These are phyloP conservation scores for Xylaria sp. DNA, from an alignment of 2,329 filamentous ascomycete genomes.

Conservation along the genomic window DNA sequence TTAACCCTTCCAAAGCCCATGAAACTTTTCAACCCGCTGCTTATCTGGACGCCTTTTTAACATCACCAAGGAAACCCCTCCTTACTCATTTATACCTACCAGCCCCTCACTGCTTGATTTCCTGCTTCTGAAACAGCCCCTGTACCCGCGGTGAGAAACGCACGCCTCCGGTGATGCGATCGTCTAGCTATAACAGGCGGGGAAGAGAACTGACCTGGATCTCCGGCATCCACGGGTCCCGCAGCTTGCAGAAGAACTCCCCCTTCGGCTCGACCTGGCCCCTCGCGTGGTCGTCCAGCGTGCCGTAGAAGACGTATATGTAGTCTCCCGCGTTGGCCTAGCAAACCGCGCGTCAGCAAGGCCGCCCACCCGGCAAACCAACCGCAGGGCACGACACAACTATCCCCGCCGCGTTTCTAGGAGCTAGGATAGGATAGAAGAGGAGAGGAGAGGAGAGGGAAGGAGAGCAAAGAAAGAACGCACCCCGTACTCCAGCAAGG, in stretches of 20 bases:
- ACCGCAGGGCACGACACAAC: no score
- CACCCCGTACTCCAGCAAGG: slow-evolving; percentile 55
- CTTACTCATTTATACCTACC: no score
- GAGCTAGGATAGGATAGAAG: no score
- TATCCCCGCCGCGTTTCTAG: no score
- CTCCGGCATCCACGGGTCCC: slow-evolving; percentile 36
- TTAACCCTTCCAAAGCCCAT: no score
- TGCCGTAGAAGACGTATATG: slow-evolving; percentile 37
- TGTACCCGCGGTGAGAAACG: neutral
- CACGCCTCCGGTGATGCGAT: neutral
- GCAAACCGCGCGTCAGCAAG: neutral
- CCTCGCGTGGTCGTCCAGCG: slow-evolving; percentile 33
- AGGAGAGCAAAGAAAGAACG: no score
- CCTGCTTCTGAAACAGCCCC: neutral
- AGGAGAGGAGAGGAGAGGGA: neutral
- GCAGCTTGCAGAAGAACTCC: slow-evolving; percentile 35
- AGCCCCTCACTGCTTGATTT: neutral
- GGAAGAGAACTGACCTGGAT: slow-evolving; percentile 20
- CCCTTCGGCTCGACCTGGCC: slow-evolving; percentile 35
- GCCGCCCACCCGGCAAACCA: no score
- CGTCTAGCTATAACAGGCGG: neutral
- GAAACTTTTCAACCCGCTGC: no score
- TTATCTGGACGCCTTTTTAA: no score
- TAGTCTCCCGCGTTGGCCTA: slow-evolving; percentile 33
- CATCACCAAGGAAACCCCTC: no score